A percentile compares a stretch with the other conserved stretches of the same genome.
Conservation (phyloP, 169 alveolate species). For the Blepharisma undulans region DNA sequence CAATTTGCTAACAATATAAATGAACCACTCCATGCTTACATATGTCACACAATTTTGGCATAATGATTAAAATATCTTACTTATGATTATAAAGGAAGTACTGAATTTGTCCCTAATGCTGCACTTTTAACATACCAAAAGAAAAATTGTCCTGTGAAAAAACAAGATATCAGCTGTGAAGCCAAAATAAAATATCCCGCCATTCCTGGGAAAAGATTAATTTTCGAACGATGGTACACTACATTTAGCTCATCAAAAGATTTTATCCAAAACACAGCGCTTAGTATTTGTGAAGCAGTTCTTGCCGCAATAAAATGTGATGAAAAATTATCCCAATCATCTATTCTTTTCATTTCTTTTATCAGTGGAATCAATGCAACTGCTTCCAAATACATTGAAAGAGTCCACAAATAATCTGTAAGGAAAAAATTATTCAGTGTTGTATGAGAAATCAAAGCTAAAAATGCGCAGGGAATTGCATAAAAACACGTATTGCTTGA, state of each 20-base stretch:
- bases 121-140: slow-evolving; percentile 31
- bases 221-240: background rate
- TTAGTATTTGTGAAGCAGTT: slow-evolving; percentile 85
- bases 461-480: slow-evolving; percentile 82
- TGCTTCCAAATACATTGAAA: slow-evolving; percentile 92
- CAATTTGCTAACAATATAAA: background rate
- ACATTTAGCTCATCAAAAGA: slow-evolving; percentile 86
- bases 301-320: slow-evolving; percentile 94
- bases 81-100: slow-evolving; percentile 4
- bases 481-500: slow-evolving; percentile 84
- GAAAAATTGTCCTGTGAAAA: slow-evolving; percentile 31
- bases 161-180: background rate
- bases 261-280: slow-evolving; percentile 92
- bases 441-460: slow-evolving; percentile 90
- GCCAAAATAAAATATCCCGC: slow-evolving; percentile 21
- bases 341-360: slow-evolving; percentile 89
- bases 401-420: slow-evolving; percentile 91
- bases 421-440: slow-evolving; percentile 89
- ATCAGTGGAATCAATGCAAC: slow-evolving; percentile 92
- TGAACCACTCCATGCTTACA: background rate
- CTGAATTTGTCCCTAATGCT: background rate
- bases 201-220: background rate
- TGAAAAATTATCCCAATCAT: slow-evolving; percentile 66
- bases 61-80: background rate
- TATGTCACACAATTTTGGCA: background rate